Percentiles rank a stretch among this genome's conserved stretches.
phyloP scores from a whole-genome alignment of 2,329 filamentous ascomycete genomes.

The Apiospora aurea region DNA sequence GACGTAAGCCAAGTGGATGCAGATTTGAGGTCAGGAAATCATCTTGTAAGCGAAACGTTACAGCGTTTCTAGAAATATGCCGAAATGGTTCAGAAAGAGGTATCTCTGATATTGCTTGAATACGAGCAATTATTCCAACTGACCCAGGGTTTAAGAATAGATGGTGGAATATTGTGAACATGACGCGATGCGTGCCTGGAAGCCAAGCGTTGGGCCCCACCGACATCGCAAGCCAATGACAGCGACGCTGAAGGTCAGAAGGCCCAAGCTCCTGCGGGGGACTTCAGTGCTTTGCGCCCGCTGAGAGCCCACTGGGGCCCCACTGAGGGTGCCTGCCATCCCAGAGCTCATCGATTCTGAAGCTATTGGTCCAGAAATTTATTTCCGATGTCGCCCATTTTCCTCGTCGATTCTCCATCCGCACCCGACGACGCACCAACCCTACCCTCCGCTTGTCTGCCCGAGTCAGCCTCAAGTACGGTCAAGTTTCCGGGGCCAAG shows the following conservation, averaged over 20 bases:
- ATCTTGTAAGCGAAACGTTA: no score
- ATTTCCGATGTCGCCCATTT: slow-evolving; percentile 21
- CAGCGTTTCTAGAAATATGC: no score
- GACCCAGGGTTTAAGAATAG: no score
- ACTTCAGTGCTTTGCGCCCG: not conserved
- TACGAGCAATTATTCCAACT: no score
- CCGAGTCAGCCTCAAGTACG: not conserved
- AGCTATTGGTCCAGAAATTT: slow-evolving; percentile 22
- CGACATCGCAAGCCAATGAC: slow-evolving; percentile 17
- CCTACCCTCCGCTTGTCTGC: not conserved
- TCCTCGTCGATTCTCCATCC: not conserved
- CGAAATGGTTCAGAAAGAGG: no score
- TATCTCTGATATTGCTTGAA: no score
- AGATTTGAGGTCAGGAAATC: no score
- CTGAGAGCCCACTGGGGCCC: not conserved
- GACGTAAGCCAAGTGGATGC: no score
- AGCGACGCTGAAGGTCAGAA: not conserved
- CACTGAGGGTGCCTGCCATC: slow-evolving; percentile 7
- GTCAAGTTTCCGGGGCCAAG: not conserved
- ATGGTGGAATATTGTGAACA: no score
- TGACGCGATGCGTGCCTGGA: no score
- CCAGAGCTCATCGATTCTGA: slow-evolving; percentile 4
- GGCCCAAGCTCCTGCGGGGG: slow-evolving; percentile 23
- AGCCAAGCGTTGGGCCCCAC: slow-evolving; percentile 7
- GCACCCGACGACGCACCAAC: not conserved